These are phyloP conservation scores for Ceratobasidium theobromae DNA, from an alignment of 1,284 basidiomycete genomes.

Conservation along the genomic window DNA sequence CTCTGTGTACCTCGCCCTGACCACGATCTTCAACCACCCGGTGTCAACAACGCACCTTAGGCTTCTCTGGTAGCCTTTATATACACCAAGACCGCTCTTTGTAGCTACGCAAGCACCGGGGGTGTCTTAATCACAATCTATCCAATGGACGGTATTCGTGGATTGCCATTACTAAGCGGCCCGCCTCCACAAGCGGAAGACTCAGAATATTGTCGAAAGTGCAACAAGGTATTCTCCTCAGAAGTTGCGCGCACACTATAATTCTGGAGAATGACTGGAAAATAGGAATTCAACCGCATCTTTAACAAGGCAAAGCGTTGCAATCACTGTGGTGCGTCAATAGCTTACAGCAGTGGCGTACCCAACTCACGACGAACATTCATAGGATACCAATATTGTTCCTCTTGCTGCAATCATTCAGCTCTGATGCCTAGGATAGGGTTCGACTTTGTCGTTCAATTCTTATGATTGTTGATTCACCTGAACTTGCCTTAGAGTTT, in stretches of 20 bases:
- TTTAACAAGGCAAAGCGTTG: slow-evolving; percentile 12
- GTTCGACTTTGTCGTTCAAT: neutral
- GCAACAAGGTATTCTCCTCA: neutral
- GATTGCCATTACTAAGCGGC: slow-evolving; percentile 13
- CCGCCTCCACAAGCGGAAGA: slow-evolving; percentile 1
- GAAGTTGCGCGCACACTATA: neutral
- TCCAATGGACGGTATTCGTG: slow-evolving; percentile 12
- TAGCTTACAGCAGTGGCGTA: neutral
- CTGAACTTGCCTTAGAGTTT: slow-evolving; percentile 1
- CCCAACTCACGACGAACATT: neutral
- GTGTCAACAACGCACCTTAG: too few species aligned
- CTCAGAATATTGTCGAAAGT: slow-evolving; percentile 10
- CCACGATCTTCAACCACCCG: neutral
- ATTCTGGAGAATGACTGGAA: neutral
- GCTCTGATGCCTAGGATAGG: slow-evolving; percentile 23
- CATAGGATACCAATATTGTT: slow-evolving; percentile 6
- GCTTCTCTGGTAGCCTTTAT: too few species aligned
- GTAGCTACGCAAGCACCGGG: too few species aligned
- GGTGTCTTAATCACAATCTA: neutral
- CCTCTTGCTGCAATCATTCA: slow-evolving; percentile 9
- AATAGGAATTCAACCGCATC: slow-evolving; percentile 19
- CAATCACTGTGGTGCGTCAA: slow-evolving; percentile 13
- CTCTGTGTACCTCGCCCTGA: neutral
- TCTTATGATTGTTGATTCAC: neutral
- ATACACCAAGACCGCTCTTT: too few species aligned